These are phyloP conservation scores for Cicer bijugum DNA, from an alignment of 306 rosid genomes.

Conservation along the genomic window DNA sequence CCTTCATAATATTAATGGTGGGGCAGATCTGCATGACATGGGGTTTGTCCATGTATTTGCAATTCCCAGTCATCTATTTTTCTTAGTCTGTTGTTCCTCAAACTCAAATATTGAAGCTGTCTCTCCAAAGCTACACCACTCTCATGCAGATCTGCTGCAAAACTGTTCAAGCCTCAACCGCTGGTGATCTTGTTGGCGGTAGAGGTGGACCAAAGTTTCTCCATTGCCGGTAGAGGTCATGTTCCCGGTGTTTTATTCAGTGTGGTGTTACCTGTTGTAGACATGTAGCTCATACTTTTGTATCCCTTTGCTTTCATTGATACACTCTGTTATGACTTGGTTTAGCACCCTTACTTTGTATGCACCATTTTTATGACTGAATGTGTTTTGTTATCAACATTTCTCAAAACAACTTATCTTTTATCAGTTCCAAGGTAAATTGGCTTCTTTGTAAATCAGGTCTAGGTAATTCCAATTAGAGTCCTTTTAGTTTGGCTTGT, in stretches of 20 bases:
- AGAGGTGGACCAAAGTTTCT: not conserved
- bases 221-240: not conserved
- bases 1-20: not conserved
- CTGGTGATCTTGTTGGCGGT: not conserved
- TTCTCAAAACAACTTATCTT: not conserved
- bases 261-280: not conserved
- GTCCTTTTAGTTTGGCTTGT: not conserved
- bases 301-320: not conserved
- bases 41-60: not conserved
- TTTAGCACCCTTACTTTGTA: constrained; percentile 3
- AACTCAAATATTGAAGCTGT: not conserved
- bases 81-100: not conserved
- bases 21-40: too few species aligned
- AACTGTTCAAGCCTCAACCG: not conserved
- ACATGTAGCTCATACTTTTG: not conserved
- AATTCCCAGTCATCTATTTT: not conserved
- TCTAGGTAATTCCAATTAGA: not conserved
- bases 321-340: not conserved
- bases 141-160: constrained; percentile 1
- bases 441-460: not conserved
- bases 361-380: constrained; percentile 2
- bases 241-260: not conserved
- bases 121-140: constrained; percentile 5
- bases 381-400: not conserved
- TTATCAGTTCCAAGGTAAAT: not conserved